phyloP scores from a whole-genome alignment of 164 flowering plant species.

The Piper longum region DNA sequence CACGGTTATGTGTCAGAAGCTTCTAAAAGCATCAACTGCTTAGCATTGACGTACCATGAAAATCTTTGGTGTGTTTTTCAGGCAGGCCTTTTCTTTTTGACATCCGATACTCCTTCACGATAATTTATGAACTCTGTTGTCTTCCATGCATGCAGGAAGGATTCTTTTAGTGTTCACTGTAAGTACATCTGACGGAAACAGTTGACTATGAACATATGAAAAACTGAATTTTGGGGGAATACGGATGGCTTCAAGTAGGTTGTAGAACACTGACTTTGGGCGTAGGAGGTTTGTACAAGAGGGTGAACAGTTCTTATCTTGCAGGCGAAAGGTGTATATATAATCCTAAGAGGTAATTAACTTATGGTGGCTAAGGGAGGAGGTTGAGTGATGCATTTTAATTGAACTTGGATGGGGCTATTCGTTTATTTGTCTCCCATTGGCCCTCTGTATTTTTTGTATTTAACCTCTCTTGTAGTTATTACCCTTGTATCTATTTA shows the following conservation, averaged over 20 bases:
- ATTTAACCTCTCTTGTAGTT: no score
- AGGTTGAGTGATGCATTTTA: no score
- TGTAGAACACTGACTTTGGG: not conserved
- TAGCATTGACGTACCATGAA: not conserved
- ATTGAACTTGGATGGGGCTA: not conserved
- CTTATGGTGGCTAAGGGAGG: not conserved
- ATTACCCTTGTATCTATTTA: no score
- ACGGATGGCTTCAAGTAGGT: not conserved
- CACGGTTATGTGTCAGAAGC: slow-evolving; percentile 67
- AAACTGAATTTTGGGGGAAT: not conserved
- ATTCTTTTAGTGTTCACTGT: no score
- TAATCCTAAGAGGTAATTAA: not conserved
- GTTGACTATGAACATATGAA: not conserved
- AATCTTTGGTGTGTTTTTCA: not conserved
- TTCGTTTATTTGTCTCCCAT: not conserved
- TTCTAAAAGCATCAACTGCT: slow-evolving; percentile 8
- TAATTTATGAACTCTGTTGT: no score
- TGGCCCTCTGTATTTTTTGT: not conserved
- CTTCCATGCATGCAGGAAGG: no score
- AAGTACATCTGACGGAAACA: no score
- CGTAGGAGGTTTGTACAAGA: not conserved
- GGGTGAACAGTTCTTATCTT: not conserved
- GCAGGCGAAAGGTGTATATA: not conserved
- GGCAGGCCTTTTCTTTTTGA: not conserved
- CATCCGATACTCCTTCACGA: no score